These are phyloP conservation scores for Cymbopogon citratus DNA, from an alignment of 176 grass and related monocot genomes.

Conservation along the genomic window DNA sequence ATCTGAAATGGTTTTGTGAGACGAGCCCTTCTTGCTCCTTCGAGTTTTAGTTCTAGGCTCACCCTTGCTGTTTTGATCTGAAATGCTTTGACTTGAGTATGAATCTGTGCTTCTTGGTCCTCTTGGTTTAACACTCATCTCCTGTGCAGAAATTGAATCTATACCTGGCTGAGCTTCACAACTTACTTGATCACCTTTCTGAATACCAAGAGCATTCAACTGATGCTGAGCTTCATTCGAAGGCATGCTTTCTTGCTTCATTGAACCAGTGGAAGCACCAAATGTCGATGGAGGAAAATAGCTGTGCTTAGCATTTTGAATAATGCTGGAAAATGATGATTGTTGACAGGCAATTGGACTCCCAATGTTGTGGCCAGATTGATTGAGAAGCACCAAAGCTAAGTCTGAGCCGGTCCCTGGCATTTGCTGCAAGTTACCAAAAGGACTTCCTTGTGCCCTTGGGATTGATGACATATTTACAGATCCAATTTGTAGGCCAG, in stretches of 20 bases:
- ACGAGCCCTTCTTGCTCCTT: slow-evolving; percentile 45
- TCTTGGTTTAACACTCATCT: slow-evolving; percentile 31
- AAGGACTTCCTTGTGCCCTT: slow-evolving; percentile 34
- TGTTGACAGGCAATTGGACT: slow-evolving; percentile 47
- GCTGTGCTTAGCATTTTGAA: slow-evolving; percentile 59
- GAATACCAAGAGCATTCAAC: slow-evolving; percentile 18
- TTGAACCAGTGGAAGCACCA: slow-evolving; percentile 29
- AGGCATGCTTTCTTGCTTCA: slow-evolving; percentile 28
- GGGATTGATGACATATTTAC: slow-evolving; percentile 44
- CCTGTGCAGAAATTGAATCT: slow-evolving; percentile 21
- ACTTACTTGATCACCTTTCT: slow-evolving; percentile 23
- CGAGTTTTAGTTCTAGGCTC: slow-evolving; percentile 33
- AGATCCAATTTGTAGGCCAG: slow-evolving; percentile 44
- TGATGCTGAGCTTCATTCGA: slow-evolving; percentile 26
- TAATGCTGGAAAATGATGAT: slow-evolving; percentile 65
- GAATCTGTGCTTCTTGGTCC: slow-evolving; percentile 22
- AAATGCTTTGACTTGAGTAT: slow-evolving; percentile 35
- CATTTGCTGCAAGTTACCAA: slow-evolving; percentile 43
- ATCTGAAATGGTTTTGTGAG: slow-evolving; percentile 41
- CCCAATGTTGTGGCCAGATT: slow-evolving; percentile 34
- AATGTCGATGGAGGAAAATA: slow-evolving; percentile 32
- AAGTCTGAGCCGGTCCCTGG: slow-evolving; percentile 45
- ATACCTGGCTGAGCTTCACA: slow-evolving; percentile 13
- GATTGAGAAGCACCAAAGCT: slow-evolving; percentile 60
- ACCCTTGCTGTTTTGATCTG: slow-evolving; percentile 37